Percentiles rank a stretch among this genome's conserved stretches.
Conservation (phyloP, 257 asterid species). For the Solanum virginianum region DNA sequence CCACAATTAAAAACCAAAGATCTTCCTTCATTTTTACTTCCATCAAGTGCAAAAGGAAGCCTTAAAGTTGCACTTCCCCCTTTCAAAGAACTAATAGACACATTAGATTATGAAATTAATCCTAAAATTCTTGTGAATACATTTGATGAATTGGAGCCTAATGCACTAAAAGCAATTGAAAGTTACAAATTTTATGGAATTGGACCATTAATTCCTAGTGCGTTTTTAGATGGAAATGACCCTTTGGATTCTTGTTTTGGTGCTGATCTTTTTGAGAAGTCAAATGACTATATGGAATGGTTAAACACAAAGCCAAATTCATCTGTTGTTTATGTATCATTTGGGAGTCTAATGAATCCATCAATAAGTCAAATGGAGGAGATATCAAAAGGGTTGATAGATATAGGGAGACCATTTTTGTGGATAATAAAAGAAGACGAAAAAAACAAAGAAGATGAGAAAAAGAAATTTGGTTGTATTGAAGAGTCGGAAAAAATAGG, state of each 20-base stretch:
- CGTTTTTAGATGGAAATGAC: constrained; percentile 2
- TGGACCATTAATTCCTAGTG: constrained; percentile 25
- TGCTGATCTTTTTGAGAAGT: constrained; percentile 2
- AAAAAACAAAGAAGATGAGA: background rate
- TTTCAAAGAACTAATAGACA: constrained; percentile 11
- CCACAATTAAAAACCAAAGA: constrained; percentile 3
- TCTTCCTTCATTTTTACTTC: constrained; percentile 25
- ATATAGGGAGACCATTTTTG: constrained; percentile 9
- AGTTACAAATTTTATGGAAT: constrained; percentile 12
- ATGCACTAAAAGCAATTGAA: constrained; percentile 8
- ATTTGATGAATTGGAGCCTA: constrained; percentile 12
- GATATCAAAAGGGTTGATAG: constrained; percentile 11
- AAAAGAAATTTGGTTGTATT: background rate
- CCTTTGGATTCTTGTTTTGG: constrained; percentile 1
- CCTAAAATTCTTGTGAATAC: constrained; percentile 10
- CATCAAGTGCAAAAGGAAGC: background rate
- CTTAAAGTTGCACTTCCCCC: background rate
- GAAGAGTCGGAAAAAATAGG: constrained; percentile 11
- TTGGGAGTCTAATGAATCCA: constrained; percentile 12
- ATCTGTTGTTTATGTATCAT: constrained; percentile 21
- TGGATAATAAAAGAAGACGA: constrained; percentile 13
- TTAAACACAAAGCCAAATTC: constrained; percentile 10
- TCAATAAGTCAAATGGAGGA: constrained; percentile 8
- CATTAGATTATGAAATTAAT: constrained; percentile 1
- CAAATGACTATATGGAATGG: constrained; percentile 12